Evolutionary conservation across 2,329 filamentous ascomycete species (phyloP).

Genomic region (Westerdykella ornata): DNA sequence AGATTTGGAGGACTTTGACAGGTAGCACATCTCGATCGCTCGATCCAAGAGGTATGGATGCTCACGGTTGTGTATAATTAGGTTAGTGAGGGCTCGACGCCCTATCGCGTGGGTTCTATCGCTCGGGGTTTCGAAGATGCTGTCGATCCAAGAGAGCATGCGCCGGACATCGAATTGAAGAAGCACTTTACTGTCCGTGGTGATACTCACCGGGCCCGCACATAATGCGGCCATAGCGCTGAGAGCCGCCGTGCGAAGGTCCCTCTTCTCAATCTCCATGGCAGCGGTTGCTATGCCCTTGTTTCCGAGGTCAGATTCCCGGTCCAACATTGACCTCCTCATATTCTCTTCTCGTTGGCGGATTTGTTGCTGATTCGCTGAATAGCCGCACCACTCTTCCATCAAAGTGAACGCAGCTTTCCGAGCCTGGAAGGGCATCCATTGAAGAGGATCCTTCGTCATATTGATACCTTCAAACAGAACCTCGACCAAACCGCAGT

Average conservation of each 20-base stretch:
- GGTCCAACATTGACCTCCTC: constrained; percentile 74
- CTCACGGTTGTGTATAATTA: constrained; percentile 85
- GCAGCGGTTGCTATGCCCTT: constrained; percentile 74
- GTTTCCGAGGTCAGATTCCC: constrained; percentile 65
- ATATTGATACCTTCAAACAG: constrained; percentile 86
- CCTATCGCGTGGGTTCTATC: constrained; percentile 90
- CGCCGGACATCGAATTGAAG: constrained; percentile 87
- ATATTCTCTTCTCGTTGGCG: constrained; percentile 78
- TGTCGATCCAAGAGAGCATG: constrained; percentile 92
- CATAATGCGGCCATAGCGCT: constrained; percentile 95
- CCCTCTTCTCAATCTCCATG: constrained; percentile 95
- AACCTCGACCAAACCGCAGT: constrained; percentile 88
- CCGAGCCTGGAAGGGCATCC: constrained; percentile 95
- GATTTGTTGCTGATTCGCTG: constrained; percentile 79
- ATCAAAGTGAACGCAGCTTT: constrained; percentile 94
- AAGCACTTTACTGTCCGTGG: constrained; percentile 77
- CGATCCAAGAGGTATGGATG: constrained; percentile 79
- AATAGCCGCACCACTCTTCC: constrained; percentile 99
- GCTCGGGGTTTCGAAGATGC: constrained; percentile 86
- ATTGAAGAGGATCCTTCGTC: constrained; percentile 75
- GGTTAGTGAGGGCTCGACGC: constrained; percentile 76
- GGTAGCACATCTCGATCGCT: constrained; percentile 86
- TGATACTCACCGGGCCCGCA: constrained; percentile 73
- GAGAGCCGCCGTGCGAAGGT: constrained; percentile 79
- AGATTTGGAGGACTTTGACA: constrained; percentile 71